phyloP scores from a whole-genome alignment of 805 yeast genomes.

The Saturnispora gosingensis region DNA sequence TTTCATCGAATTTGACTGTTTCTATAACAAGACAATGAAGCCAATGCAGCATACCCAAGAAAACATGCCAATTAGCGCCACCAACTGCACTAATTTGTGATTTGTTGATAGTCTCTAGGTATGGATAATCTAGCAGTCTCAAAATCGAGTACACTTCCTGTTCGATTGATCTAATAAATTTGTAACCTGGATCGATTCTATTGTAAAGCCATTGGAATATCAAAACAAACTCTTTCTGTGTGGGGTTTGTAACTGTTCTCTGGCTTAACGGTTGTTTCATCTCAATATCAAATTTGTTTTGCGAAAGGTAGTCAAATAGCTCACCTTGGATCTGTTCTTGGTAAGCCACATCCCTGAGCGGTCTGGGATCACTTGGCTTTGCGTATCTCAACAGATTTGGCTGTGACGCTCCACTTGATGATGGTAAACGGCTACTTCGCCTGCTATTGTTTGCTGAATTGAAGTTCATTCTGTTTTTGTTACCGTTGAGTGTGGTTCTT shows the following conservation, averaged over 20 bases:
- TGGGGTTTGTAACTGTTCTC: conserved; percentile 63
- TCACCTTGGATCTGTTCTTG: conserved; percentile 60
- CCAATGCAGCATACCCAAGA: conserved; percentile 81
- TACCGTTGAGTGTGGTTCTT: conserved; percentile 13
- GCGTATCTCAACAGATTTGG: not conserved
- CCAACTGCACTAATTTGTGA: conserved; percentile 88
- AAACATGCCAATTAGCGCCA: conserved; percentile 78
- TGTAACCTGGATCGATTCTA: conserved; percentile 70
- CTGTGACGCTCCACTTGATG: conserved; percentile 7
- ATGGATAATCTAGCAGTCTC: conserved; percentile 66
- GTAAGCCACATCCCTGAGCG: conserved; percentile 62
- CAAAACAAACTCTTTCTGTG: conserved; percentile 74
- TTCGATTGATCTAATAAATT: conserved; percentile 59
- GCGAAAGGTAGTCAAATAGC: conserved; percentile 51
- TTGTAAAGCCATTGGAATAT: conserved; percentile 75
- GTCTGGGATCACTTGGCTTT: conserved; percentile 55
- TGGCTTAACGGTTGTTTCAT: conserved; percentile 60
- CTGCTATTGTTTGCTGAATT: conserved; percentile 12
- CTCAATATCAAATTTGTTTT: conserved; percentile 63
- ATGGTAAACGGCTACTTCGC: conserved; percentile 6
- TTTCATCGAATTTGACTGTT: conserved; percentile 30
- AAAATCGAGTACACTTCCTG: conserved; percentile 63
- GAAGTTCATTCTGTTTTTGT: not conserved
- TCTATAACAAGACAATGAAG: conserved; percentile 46
- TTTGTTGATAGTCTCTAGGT: conserved; percentile 67